Evolutionary conservation across 2,329 filamentous ascomycete species (phyloP).

Genomic region (Penicillium sp.): DNA sequence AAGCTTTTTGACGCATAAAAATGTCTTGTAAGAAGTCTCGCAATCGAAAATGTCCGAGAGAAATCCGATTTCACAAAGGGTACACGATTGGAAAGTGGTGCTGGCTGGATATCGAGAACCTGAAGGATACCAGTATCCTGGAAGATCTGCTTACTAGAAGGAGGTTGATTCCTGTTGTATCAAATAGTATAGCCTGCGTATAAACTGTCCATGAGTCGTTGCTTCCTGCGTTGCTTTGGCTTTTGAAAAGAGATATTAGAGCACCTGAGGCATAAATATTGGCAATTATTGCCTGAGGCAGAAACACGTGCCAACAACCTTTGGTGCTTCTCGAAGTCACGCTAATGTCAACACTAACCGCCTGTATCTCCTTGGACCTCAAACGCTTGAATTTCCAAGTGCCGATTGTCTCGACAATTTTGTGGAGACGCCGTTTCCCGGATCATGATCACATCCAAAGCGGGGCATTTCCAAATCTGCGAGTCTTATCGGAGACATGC

Average conservation of each 20-base stretch:
- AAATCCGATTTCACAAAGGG: conserved; percentile 1
- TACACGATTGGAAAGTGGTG: neutral
- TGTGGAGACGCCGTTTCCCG: neutral
- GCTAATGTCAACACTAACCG: neutral
- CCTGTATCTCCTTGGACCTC: neutral
- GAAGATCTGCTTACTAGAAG: neutral
- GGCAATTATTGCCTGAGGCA: conserved; percentile 3
- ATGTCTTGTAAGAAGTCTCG: neutral
- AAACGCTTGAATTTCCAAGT: neutral
- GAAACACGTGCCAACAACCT: conserved; percentile 9
- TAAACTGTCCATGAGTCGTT: neutral
- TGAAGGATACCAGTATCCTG: neutral
- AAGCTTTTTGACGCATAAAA: neutral
- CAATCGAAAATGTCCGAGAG: neutral
- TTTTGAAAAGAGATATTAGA: neutral
- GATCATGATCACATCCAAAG: conserved; percentile 5
- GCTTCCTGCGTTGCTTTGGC: too few species aligned
- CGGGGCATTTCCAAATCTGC: conserved; percentile 6
- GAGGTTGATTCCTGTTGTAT: neutral
- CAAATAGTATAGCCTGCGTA: neutral
- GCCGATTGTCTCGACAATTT: neutral
- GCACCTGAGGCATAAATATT: neutral
- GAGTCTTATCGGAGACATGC: neutral
- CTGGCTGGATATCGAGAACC: neutral
- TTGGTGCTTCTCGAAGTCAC: neutral